Conservation (phyloP, 192 early-diverging fungal species). For the Chytriomyces sp. region DNA sequence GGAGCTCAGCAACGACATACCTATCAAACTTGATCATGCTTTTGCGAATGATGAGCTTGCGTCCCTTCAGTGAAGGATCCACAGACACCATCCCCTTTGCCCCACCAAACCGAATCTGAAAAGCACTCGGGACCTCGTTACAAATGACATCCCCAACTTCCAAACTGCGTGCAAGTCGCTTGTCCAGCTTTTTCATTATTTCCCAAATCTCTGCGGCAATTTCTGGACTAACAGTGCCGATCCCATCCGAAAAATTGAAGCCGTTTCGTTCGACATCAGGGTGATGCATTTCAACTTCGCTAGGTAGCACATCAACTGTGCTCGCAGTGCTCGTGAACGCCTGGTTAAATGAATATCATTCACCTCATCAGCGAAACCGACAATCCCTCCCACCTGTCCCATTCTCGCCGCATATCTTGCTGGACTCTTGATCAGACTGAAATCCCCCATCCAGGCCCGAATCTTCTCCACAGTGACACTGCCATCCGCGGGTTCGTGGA, state of each 20-base stretch:
- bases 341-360: conserved; percentile 30
- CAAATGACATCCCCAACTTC: background rate
- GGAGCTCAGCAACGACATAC: no score
- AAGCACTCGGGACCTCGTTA: conserved; percentile 52
- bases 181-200: conserved; percentile 25
- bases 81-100: conserved; percentile 52
- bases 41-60: conserved; percentile 53
- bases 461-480: conserved; percentile 54
- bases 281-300: conserved; percentile 48
- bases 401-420: conserved; percentile 68
- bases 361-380: conserved; percentile 63
- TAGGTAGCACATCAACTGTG: background rate
- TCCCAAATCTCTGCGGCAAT: conserved; percentile 44
- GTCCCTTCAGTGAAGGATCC: conserved; percentile 32
- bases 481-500: conserved; percentile 52
- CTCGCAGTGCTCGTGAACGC: conserved; percentile 20
- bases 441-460: conserved; percentile 71
- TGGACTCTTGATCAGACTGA: conserved; percentile 61
- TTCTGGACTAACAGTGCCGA: conserved; percentile 60
- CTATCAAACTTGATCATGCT: conserved; percentile 64
- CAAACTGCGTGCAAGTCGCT: background rate
- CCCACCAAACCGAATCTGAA: conserved; percentile 71
- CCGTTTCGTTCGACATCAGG: conserved; percentile 60
- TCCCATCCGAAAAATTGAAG: conserved; percentile 74
- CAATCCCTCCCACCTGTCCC: conserved; percentile 75